Evolutionary conservation across 495 filamentous ascomycete species (phyloP), one percentile per base, ranked within the genome.

Genomic region (Emericellopsis terricola): DNA sequence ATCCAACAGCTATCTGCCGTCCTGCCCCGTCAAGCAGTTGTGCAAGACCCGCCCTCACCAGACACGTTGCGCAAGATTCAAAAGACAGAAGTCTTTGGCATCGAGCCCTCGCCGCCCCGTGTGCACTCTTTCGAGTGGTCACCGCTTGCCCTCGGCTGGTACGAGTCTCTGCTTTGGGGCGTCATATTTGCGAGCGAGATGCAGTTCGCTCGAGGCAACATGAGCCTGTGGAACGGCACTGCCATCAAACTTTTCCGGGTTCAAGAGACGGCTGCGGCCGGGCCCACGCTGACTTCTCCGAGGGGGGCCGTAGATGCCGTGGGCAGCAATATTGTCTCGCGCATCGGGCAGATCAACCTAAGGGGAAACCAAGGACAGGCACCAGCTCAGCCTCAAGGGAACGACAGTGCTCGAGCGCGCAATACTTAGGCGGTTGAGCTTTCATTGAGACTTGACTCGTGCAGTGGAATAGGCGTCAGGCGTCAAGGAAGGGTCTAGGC

Each of bases 61-160:
- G 51, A 47, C 7, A 51, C 53, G 3, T 40, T 64, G 9, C 49
- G 47, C 35, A 45, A 46, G 29, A 56, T 66, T 16, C 50, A 49
- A 30, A 51, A 63, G 11, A 47, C 57, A 15, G 52, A 60, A 31
- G 38, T 71, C 4, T 44, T 62, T 8, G 71, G 65, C 20, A 73
- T 93, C 36, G 86, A 94, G 16, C 73, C 81, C 8, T 73, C 76
- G 2, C 67, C 81, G 0, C 60, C 78, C 30, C 71, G 80, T 21
- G 75, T 85, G 1, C 89, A 94, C 45, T 76, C 81, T 33, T 97
- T 97, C 52, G 82, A 92, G 56, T 97, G 89, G 89, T 87, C 86
- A 2, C 75, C 83, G 0, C 62, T 94, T 8, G 79, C 81, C 0
- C 67, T 97, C 24, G 89, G 91, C 31, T 97, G 89, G 89, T 97